These are phyloP conservation scores for Cladosporium sp. DNA, from an alignment of 2,329 filamentous ascomycete species.

Conservation along the genomic window DNA sequence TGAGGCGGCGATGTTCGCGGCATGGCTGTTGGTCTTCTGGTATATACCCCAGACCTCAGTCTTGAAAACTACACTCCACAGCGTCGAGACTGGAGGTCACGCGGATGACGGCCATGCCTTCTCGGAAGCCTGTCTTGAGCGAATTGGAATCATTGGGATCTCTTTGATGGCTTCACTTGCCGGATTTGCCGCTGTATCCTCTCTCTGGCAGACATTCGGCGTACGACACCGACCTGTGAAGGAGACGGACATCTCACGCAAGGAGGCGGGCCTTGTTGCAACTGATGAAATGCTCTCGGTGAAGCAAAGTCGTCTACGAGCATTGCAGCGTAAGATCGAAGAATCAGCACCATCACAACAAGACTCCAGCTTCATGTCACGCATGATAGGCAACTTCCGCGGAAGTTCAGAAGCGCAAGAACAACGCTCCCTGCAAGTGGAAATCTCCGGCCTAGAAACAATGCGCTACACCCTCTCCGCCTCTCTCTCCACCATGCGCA, in stretches of 20 bases:
- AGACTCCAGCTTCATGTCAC: conserved; percentile 60
- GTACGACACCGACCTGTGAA: conserved; percentile 55
- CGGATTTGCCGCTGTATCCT: conserved; percentile 83
- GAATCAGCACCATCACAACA: conserved; percentile 33
- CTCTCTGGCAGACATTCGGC: conserved; percentile 79
- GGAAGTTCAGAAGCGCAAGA: conserved; percentile 56
- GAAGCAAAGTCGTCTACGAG: conserved; percentile 69
- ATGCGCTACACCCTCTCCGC: conserved; percentile 71
- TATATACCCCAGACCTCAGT: conserved; percentile 39
- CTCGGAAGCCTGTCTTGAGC: conserved; percentile 54
- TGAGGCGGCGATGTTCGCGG: conserved; percentile 57
- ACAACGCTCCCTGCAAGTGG: conserved; percentile 58
- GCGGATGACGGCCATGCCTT: conserved; percentile 35
- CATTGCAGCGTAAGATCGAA: conserved; percentile 62
- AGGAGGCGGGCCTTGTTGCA: conserved; percentile 73
- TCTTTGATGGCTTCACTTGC: conserved; percentile 83
- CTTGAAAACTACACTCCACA: conserved; percentile 36
- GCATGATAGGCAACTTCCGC: conserved; percentile 68
- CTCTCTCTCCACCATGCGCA: conserved; percentile 60
- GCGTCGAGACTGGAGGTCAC: conserved; percentile 24
- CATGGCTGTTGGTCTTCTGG: conserved; percentile 75
- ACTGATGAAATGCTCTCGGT: conserved; percentile 73
- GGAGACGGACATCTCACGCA: conserved; percentile 70
- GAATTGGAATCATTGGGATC: conserved; percentile 81
- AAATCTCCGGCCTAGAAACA: conserved; percentile 73